Evolutionary conservation across 192 early-diverging fungal species (phyloP).

Genomic region (Rhizophagus sp.): DNA sequence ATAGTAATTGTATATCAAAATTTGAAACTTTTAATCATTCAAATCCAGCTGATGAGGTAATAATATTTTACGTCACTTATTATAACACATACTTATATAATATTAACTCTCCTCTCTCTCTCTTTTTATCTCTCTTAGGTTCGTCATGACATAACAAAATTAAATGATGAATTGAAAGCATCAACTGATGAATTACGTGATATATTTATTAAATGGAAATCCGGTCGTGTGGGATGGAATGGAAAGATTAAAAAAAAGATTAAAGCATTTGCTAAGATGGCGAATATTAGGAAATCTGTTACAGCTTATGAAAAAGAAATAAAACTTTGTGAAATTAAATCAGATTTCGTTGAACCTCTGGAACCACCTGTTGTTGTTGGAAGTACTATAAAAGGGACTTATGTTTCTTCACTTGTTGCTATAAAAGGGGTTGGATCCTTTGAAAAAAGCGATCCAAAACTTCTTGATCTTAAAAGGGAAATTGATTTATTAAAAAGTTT

Average conservation of each 20-base stretch:
- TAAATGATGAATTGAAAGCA: background rate
- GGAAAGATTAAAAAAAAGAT: background rate
- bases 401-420: background rate
- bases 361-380: background rate
- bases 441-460: background rate
- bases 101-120: too few species aligned
- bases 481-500: background rate
- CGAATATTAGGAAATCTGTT: background rate
- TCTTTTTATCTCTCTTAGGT: background rate
- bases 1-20: background rate
- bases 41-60: background rate
- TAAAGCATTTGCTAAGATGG: background rate
- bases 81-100: too few species aligned
- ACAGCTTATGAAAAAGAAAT: background rate
- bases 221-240: background rate
- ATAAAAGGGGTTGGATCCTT: background rate
- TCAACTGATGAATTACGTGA: background rate
- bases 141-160: background rate
- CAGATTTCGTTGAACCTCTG: background rate
- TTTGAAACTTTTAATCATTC: background rate
- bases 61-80: background rate
- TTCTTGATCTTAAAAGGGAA: constrained; percentile 1
- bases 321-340: background rate
- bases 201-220: background rate
- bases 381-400: background rate